These are phyloP conservation scores for Phalaenopsis equestris DNA, from an alignment of 106 monocot species.

Conservation along the genomic window DNA sequence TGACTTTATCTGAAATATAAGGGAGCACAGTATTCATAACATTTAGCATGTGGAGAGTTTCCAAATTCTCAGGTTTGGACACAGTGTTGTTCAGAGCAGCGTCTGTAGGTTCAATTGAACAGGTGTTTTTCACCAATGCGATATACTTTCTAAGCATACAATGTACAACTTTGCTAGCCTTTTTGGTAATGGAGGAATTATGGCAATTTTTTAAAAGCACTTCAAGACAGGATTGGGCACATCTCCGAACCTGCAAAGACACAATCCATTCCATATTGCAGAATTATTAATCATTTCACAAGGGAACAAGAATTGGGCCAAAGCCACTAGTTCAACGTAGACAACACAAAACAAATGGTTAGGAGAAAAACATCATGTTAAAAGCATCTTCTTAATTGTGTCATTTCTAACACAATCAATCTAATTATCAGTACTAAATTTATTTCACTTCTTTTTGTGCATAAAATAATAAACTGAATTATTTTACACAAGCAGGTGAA, in stretches of 20 bases:
- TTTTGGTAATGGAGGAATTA: slow-evolving; percentile 27
- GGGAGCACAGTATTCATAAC: slow-evolving; percentile 39
- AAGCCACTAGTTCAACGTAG: neutral
- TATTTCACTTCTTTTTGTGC: neutral
- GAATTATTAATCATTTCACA: neutral
- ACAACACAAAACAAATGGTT: neutral
- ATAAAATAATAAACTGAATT: neutral
- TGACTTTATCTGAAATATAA: slow-evolving; percentile 41
- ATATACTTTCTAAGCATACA: slow-evolving; percentile 39
- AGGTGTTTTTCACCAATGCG: slow-evolving; percentile 10
- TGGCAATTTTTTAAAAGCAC: slow-evolving; percentile 35
- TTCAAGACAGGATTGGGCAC: slow-evolving; percentile 59
- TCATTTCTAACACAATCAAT: neutral
- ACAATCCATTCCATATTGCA: neutral
- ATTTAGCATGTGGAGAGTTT: slow-evolving; percentile 53
- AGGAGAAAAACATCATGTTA: neutral
- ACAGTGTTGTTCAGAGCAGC: slow-evolving; percentile 11
- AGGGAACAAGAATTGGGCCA: neutral
- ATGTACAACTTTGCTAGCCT: slow-evolving; percentile 39
- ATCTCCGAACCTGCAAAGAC: slow-evolving; percentile 69
- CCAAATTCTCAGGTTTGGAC: slow-evolving; percentile 32
- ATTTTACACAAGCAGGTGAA: neutral
- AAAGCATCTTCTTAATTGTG: neutral
- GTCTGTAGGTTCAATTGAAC: slow-evolving; percentile 8
- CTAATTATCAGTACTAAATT: neutral